These are phyloP conservation scores for Tetradesmus lagerheimii DNA, from an alignment of 139 green algal genomes.

Conservation along the genomic window DNA sequence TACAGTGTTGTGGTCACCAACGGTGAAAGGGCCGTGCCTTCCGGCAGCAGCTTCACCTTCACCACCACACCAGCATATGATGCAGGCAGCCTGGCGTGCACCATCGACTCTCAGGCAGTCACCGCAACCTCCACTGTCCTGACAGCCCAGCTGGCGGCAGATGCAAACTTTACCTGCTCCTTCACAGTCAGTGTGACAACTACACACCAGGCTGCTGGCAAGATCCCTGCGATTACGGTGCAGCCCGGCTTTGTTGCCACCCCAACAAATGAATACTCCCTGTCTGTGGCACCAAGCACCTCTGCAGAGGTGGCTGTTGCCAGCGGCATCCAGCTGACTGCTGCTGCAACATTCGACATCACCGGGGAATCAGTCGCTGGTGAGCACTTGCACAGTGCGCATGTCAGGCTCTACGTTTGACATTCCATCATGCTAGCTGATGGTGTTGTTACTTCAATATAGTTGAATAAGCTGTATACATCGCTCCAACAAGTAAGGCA, in stretches of 20 bases:
- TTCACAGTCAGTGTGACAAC: conserved; percentile 4
- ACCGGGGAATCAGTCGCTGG: neutral
- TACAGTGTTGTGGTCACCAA: conserved; percentile 2
- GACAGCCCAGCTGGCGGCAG: neutral
- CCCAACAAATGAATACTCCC: neutral
- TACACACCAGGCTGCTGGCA: neutral
- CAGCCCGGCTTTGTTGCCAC: neutral
- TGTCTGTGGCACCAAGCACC: neutral
- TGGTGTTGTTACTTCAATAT: no score
- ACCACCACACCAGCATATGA: neutral
- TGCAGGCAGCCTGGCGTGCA: neutral
- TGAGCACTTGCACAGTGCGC: no score
- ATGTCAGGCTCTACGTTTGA: no score
- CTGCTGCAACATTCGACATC: no score
- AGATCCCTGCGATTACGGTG: neutral
- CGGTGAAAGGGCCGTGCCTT: neutral
- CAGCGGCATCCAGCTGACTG: neutral
- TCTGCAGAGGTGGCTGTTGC: neutral
- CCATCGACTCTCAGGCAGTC: neutral
- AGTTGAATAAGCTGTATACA: no score
- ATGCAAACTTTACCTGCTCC: neutral
- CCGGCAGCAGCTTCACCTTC: neutral
- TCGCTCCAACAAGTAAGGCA: no score
- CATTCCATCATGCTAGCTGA: no score
- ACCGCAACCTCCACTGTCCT: neutral